Percentiles rank a stretch among this genome's conserved stretches.
These are phyloP conservation scores for Pouteria glomerata DNA, from an alignment of 148 eudicot species.

Conservation along the genomic window DNA sequence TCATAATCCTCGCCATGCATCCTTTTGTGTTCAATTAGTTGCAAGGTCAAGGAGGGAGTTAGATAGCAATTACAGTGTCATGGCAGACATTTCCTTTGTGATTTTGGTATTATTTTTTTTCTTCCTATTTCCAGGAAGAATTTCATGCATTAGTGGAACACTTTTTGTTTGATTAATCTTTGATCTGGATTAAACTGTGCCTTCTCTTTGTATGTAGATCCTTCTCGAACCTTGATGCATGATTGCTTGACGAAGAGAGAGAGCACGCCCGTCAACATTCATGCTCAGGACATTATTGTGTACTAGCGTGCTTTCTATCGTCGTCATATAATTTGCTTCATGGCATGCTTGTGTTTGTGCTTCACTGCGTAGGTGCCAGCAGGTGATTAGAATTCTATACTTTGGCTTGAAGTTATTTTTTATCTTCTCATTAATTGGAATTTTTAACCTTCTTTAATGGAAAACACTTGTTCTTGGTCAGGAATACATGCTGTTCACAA, in stretches of 20 bases:
- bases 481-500: too few species aligned
- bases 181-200: not conserved
- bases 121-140: too few species aligned
- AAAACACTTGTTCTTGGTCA: not conserved
- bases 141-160: too few species aligned
- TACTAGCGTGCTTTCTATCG: constrained; percentile 38
- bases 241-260: constrained; percentile 50
- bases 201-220: not conserved
- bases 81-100: too few species aligned
- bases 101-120: too few species aligned
- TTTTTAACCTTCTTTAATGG: too few species aligned
- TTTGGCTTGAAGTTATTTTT: not conserved
- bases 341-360: not conserved
- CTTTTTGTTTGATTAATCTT: not conserved
- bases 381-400: not conserved
- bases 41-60: too few species aligned
- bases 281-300: constrained; percentile 11
- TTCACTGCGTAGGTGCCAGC: not conserved
- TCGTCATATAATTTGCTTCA: constrained; percentile 36
- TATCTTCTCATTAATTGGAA: not conserved
- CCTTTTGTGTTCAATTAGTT: too few species aligned
- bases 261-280: constrained; percentile 34
- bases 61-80: too few species aligned
- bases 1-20: too few species aligned
- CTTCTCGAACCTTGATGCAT: not conserved